Evolutionary conservation across 257 asterid genomes (phyloP).

Genomic region (Echites panduratus): DNA sequence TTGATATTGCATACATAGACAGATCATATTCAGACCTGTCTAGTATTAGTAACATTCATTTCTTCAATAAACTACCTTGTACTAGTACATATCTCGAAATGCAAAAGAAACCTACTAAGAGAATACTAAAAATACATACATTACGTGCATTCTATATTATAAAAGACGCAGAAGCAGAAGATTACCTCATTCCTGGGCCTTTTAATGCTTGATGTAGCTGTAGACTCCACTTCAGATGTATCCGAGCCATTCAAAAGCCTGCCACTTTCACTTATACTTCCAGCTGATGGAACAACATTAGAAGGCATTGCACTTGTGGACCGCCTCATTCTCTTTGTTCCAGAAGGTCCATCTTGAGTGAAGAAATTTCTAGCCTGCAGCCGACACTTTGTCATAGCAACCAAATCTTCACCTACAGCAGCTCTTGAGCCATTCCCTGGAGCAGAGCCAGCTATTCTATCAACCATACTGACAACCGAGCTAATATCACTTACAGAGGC

Average conservation of each 20-base stretch:
- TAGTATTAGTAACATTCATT: not conserved
- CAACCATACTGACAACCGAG: slow-evolving; percentile 90
- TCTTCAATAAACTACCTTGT: not conserved
- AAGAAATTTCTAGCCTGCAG: slow-evolving; percentile 77
- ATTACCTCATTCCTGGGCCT: slow-evolving; percentile 67
- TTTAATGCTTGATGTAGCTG: slow-evolving; percentile 63
- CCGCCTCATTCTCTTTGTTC: slow-evolving; percentile 84
- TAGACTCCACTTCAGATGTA: slow-evolving; percentile 77
- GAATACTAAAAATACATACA: not conserved
- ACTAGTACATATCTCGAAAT: not conserved
- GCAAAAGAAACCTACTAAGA: not conserved
- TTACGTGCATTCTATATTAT: not conserved
- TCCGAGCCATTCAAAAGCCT: slow-evolving; percentile 57
- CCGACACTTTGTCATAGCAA: slow-evolving; percentile 92
- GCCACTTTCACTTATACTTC: slow-evolving; percentile 62
- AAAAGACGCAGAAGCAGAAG: slow-evolving; percentile 8
- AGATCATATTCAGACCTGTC: not conserved
- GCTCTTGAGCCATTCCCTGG: slow-evolving; percentile 99
- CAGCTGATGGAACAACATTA: slow-evolving; percentile 68
- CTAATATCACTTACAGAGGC: slow-evolving; percentile 79
- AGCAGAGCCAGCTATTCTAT: slow-evolving; percentile 96
- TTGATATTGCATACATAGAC: not conserved
- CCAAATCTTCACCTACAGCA: slow-evolving; percentile 96
- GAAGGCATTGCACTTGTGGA: slow-evolving; percentile 58
- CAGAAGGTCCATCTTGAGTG: slow-evolving; percentile 76